Base-by-base conservation (phyloP, 768 basidiomycete species). In the Boletus rufocinnamomeus region DNA sequence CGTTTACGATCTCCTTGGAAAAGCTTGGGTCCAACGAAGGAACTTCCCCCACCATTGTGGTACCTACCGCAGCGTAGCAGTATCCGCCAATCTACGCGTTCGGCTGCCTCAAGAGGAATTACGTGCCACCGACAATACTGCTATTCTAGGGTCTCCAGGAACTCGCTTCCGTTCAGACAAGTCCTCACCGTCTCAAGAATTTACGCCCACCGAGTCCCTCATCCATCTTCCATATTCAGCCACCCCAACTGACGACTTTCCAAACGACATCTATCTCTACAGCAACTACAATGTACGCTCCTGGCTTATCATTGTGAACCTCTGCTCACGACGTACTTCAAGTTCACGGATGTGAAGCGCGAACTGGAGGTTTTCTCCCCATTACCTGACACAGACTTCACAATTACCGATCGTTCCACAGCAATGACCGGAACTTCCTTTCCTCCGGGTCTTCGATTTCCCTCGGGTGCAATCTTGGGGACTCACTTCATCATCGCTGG, bases 401-500 rank as follows among this genome's bases (percentile, higher is more conserved):
- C 82, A 3, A 85, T 95, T 49, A 82, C 85, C 58, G 92, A 96
- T 68, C 84, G 87, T 35, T 96, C 95, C 8, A 71, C 82, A 13
- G 75, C 85, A 16, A 97, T 98, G 94, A 79, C 80, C 19, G 92
- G 91, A 21, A 77, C 84, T 14, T 83, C 88, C 1, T 89, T 93
- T 64, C 96, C 96, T 23, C 96, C 97, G 0, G 96, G 96, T 14
- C 84, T 98, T 45, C 89, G 96, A 10, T 99, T 99, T 77, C 96
- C 96, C 7, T 91, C 94, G 0, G 96, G 95, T 21, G 93, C 93
- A 34, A 87, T 98, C 60, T 77, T 97, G 8, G 97, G 95, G 32
- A 86, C 86, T 34, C 87, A 94, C 72, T 84, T 99, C 70, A 89
- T 99, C 72, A 88, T 98, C 52, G 94, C 93, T 10, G 96, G 96